Base-by-base conservation (phyloP, 2,329 filamentous ascomycete species). In the Penicillium sp. region DNA sequence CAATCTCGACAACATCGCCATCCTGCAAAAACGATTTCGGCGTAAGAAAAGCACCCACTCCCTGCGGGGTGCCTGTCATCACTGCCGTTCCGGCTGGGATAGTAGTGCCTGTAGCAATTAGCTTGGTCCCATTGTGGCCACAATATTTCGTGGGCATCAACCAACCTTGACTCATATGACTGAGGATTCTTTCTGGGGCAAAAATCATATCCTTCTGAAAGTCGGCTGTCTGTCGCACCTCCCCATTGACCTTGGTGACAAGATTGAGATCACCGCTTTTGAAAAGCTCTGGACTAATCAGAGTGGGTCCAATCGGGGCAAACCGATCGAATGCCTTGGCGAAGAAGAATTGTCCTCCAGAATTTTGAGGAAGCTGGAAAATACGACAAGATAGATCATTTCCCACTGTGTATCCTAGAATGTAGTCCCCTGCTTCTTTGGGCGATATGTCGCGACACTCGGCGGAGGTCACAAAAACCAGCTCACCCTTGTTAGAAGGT, bases 41-140 rank as follows among this genome's bases (percentile, higher is more conserved):
- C 8, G 45, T 50, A 16, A 46, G 65, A 44, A 76, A 77, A 2
- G 62, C 62, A 1, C 71, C 76, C 1, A 78, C 73, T 0, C 75
- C 76, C 1, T 66, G 65, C 1, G 80, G 79, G 2, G 80, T 82
- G 2, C 81, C 81, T 4, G 80, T 82, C 75, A 83, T 77, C 41
- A 83, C 75, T 2, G 75, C 73, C 3, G 80, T 82, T 6, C 77
- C 78, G 2, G 71, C 73, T 50, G 73, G 73, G 48, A 83, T 59
- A 24, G 80, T 83, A 5, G 77, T 80, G 29, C 77, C 77, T 55
- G 21, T 22, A 13, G 16, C 13, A 33, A 16, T 33, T 33, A 33
- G 31, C 31, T 33, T 33, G 11, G 31, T 16, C 14, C 29, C 10
- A 11, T 47, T n/a, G 10, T 27, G 10, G 6, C 13, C 39, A 24